Evolutionary conservation across 2,329 filamentous ascomycete species (phyloP).

Genomic region (Cladosporium oxysporum): DNA sequence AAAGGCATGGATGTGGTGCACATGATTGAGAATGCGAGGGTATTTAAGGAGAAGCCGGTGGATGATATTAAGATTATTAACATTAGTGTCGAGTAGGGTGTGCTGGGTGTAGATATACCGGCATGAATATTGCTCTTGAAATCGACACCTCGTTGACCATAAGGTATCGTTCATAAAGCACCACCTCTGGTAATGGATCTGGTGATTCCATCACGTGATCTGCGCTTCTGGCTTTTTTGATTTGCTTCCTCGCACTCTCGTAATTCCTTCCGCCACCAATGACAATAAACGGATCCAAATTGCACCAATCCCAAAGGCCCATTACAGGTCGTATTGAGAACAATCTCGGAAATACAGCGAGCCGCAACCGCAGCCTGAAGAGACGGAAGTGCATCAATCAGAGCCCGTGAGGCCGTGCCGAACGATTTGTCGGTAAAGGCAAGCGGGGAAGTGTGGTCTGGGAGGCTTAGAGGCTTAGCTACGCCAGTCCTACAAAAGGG

Average conservation of each 20-base stretch:
- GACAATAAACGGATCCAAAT: neutral
- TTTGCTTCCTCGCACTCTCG: neutral
- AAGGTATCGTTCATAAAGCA: neutral
- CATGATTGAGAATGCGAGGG: constrained; percentile 88
- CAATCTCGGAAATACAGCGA: neutral
- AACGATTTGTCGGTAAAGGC: neutral
- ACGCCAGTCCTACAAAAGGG: neutral
- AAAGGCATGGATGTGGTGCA: constrained; percentile 93
- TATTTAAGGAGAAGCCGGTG: constrained; percentile 88
- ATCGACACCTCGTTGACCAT: neutral
- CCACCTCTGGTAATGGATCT: neutral
- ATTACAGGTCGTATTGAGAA: neutral
- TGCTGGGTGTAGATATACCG: neutral
- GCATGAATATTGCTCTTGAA: neutral
- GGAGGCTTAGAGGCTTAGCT: neutral
- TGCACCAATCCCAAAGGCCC: neutral
- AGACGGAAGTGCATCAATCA: neutral
- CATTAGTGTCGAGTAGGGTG: constrained; percentile 52
- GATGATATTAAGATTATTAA: constrained; percentile 97
- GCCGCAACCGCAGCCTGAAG: neutral
- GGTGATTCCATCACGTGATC: neutral
- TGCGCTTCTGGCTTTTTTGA: neutral
- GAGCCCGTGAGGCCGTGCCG: neutral
- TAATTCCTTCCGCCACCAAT: neutral
- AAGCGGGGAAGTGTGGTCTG: neutral